Evolutionary conservation across 2,329 filamentous ascomycete genomes (phyloP).

Genomic region (Gaeumannomyces sp.): DNA sequence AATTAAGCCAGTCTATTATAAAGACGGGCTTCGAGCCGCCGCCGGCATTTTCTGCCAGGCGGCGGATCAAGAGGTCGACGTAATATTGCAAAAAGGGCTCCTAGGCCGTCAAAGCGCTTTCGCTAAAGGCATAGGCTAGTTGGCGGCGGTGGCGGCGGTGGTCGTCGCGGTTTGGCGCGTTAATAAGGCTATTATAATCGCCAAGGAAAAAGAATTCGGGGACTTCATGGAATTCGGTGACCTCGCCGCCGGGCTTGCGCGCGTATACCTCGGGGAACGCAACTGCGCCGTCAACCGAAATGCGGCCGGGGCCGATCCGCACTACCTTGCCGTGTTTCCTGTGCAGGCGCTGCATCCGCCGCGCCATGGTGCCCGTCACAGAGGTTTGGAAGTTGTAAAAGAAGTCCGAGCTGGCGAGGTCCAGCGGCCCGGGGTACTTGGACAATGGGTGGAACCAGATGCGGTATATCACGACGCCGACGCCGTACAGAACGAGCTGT

Average conservation of each 20-base stretch:
- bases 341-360: constrained; percentile 20
- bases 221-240: background rate
- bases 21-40: constrained; percentile 12
- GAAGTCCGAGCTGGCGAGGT: background rate
- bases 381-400: background rate
- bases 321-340: constrained; percentile 34
- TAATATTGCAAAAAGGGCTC: constrained; percentile 18
- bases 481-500: background rate
- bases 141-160: constrained; percentile 19
- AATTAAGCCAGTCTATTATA: constrained; percentile 22
- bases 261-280: constrained; percentile 30
- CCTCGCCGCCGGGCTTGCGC: constrained; percentile 17
- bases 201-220: background rate
- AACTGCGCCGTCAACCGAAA: constrained; percentile 29
- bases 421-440: constrained; percentile 6
- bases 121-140: constrained; percentile 22
- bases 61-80: constrained; percentile 16
- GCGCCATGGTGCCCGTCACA: background rate
- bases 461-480: background rate
- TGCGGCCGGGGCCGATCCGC: constrained; percentile 33
- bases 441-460: constrained; percentile 10
- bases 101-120: constrained; percentile 20
- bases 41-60: constrained; percentile 12
- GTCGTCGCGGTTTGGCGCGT: constrained; percentile 23
- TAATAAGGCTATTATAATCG: background rate